A percentile compares a stretch with the other conserved stretches of the same genome.
phyloP scores from a whole-genome alignment of 1,139 yeast genomes.

The Yamadazyma atlantica region DNA sequence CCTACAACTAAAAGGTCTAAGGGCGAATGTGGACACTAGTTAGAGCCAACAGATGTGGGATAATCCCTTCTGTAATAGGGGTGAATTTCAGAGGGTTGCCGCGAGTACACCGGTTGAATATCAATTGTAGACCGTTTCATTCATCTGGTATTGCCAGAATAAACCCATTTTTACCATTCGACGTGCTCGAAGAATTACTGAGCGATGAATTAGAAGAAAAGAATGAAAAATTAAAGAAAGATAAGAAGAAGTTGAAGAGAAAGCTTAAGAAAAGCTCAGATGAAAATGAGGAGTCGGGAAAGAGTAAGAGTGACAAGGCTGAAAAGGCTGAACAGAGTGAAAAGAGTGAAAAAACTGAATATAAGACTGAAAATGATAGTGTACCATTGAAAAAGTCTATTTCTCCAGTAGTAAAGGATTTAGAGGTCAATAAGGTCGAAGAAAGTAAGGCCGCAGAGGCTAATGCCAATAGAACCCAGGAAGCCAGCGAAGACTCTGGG shows the following conservation, averaged over 20 bases:
- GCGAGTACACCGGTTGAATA: too few relatives aligned
- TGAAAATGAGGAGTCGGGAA: too few relatives aligned
- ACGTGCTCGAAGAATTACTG: slow-evolving; percentile 30
- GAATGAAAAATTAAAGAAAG: slow-evolving; percentile 24
- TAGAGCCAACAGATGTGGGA: too few relatives aligned
- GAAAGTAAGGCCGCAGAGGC: slow-evolving; percentile 25
- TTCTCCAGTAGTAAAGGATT: slow-evolving; percentile 13
- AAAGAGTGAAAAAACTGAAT: too few relatives aligned
- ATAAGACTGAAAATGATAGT: slow-evolving; percentile 17
- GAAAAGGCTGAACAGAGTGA: too few relatives aligned
- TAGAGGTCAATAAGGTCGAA: slow-evolving; percentile 20
- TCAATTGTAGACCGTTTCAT: not conserved
- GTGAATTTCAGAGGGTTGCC: not conserved
- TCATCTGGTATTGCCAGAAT: slow-evolving; percentile 10
- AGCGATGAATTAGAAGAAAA: slow-evolving; percentile 30
- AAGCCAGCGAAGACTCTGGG: too few relatives aligned
- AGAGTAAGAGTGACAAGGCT: slow-evolving; percentile 4
- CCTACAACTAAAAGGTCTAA: not conserved
- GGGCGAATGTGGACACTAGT: too few relatives aligned
- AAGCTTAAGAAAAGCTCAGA: slow-evolving; percentile 15
- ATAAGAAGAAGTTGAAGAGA: slow-evolving; percentile 25
- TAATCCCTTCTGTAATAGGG: not conserved
- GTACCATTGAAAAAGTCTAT: slow-evolving; percentile 17
- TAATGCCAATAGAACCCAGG: too few relatives aligned
- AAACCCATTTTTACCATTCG: slow-evolving; percentile 33